Evolutionary conservation across 2,329 filamentous ascomycete genomes (phyloP).

Genomic region (Diplocarpon mali): DNA sequence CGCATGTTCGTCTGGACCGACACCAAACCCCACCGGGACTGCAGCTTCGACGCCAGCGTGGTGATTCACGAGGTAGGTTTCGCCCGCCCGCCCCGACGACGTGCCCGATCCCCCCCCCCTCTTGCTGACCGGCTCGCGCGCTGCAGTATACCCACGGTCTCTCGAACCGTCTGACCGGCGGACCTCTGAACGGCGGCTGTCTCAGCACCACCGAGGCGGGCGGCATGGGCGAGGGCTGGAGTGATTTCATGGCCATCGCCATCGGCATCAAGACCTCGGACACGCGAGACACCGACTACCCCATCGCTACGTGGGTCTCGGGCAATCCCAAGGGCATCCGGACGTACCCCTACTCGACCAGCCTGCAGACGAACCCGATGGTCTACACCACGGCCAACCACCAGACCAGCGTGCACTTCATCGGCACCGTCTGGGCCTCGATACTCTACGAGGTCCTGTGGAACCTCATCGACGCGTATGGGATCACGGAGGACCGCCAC

Average conservation of each 20-base stretch:
- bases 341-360: conserved; percentile 4
- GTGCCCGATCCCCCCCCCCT: too few species aligned
- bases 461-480: conserved; percentile 3
- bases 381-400: conserved; percentile 3
- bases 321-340: conserved; percentile 1
- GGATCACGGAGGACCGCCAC: not conserved
- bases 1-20: conserved; percentile 5
- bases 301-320: conserved; percentile 2
- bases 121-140: too few species aligned
- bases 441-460: conserved; percentile 6
- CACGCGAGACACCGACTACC: conserved; percentile 2
- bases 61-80: not conserved
- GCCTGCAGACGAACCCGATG: conserved; percentile 4
- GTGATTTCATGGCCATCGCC: conserved; percentile 6
- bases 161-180: conserved; percentile 3
- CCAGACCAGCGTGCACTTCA: conserved; percentile 2
- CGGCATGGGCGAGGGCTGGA: conserved; percentile 5
- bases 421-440: conserved; percentile 3
- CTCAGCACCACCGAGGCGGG: conserved; percentile 2
- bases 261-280: conserved; percentile 1
- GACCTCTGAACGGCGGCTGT: conserved; percentile 1
- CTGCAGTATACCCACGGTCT: conserved; percentile 3
- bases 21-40: not conserved
- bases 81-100: too few species aligned
- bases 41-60: conserved; percentile 3